phyloP scores from a whole-genome alignment of 2,329 filamentous ascomycete species.

The Botryotinia calthae region DNA sequence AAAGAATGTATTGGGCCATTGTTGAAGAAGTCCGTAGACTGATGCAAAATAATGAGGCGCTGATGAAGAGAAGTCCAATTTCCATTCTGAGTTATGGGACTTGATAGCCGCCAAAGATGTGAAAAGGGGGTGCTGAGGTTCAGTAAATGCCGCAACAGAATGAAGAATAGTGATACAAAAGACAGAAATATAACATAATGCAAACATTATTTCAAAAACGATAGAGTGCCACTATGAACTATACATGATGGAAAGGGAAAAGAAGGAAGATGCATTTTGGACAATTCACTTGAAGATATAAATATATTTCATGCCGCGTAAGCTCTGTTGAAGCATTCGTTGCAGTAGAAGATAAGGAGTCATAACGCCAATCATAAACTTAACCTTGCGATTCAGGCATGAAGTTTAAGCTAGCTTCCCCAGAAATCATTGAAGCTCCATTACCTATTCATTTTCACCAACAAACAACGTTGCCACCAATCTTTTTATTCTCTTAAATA shows the following conservation, averaged over 20 bases:
- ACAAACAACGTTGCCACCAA: not conserved
- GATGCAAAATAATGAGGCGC: slow-evolving; percentile 51
- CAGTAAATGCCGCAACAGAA: not conserved
- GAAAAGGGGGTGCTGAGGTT: slow-evolving; percentile 2
- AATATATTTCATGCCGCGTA: not conserved
- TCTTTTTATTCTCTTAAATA: not conserved
- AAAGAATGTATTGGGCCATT: slow-evolving; percentile 52
- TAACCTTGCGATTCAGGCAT: slow-evolving; percentile 4
- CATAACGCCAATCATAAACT: not conserved
- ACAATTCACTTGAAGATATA: not conserved
- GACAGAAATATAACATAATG: not conserved
- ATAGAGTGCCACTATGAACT: not conserved
- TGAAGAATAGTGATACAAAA: not conserved
- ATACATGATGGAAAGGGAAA: not conserved
- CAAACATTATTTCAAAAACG: not conserved
- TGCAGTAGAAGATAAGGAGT: not conserved
- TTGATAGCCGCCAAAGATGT: too few relatives aligned
- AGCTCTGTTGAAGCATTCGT: slow-evolving; percentile 7
- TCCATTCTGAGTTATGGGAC: slow-evolving; percentile 25
- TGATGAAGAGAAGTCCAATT: slow-evolving; percentile 48
- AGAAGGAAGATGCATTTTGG: not conserved
- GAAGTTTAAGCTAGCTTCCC: not conserved
- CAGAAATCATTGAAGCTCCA: slow-evolving; percentile 5
- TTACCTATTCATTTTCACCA: not conserved
- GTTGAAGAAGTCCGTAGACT: slow-evolving; percentile 46